phyloP scores from a whole-genome alignment of 1,284 basidiomycete species.

The Lentinula novae-zelandiae region DNA sequence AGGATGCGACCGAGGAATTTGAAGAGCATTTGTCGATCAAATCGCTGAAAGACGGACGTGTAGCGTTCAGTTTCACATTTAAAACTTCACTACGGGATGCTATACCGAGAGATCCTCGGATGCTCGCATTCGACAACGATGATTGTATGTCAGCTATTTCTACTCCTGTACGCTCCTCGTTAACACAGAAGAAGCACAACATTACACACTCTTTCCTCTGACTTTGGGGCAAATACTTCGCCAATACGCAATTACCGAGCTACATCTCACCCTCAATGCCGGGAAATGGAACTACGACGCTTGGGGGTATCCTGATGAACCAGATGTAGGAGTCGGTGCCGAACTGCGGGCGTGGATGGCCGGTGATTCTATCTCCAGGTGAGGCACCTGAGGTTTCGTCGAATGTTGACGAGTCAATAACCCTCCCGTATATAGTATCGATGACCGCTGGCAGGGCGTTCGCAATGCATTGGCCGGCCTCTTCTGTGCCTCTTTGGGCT shows the following conservation, averaged over 20 bases:
- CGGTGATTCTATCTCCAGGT: constrained; percentile 50
- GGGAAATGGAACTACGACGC: constrained; percentile 87
- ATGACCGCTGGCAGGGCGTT: constrained; percentile 79
- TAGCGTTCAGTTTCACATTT: constrained; percentile 84
- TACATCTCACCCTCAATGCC: constrained; percentile 85
- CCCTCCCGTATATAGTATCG: constrained; percentile 42
- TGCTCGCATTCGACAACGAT: constrained; percentile 43
- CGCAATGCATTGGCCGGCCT: constrained; percentile 89
- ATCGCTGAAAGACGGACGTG: constrained; percentile 81
- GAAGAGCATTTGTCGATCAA: constrained; percentile 71
- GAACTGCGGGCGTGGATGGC: constrained; percentile 90
- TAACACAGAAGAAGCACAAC: constrained; percentile 48
- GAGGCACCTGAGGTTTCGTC: constrained; percentile 23
- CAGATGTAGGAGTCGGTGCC: constrained; percentile 79
- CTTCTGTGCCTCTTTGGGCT: constrained; percentile 91
- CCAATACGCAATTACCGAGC: constrained; percentile 79
- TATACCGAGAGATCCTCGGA: constrained; percentile 50
- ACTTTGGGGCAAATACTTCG: constrained; percentile 83
- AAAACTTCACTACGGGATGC: constrained; percentile 57
- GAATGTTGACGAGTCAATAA: constrained; percentile 8
- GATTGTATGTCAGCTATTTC: constrained; percentile 27
- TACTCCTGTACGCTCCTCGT: constrained; percentile 25
- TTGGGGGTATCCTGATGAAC: constrained; percentile 82
- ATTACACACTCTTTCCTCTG: constrained; percentile 84
- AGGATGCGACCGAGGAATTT: constrained; percentile 40